A percentile compares a stretch with the other conserved stretches of the same genome.
These are phyloP conservation scores for Curvularia eragrostidis DNA, from an alignment of 2,329 filamentous ascomycete species.

Conservation along the genomic window DNA sequence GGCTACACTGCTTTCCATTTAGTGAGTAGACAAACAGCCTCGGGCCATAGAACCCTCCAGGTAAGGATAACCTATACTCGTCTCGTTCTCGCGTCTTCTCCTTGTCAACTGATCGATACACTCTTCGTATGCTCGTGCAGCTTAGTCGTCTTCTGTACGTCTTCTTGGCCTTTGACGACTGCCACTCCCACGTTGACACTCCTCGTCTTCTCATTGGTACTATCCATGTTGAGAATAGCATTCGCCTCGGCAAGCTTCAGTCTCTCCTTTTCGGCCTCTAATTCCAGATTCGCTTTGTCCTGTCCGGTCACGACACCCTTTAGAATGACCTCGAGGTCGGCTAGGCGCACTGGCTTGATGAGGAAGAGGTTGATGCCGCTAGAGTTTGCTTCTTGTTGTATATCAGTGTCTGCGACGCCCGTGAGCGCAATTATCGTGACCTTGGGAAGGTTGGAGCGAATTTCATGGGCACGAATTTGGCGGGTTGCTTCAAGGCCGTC, in stretches of 20 bases:
- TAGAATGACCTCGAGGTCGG: conserved; percentile 52
- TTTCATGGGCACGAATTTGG: conserved; percentile 55
- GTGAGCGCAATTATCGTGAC: conserved; percentile 62
- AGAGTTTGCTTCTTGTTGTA: conserved; percentile 59
- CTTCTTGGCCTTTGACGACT: conserved; percentile 10
- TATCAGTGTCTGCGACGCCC: conserved; percentile 59
- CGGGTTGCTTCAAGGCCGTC: conserved; percentile 51
- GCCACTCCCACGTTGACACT: conserved; percentile 15
- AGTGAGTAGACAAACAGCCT: background rate
- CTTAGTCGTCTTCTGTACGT: conserved; percentile 3
- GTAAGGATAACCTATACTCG: background rate
- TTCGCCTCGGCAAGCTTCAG: conserved; percentile 8
- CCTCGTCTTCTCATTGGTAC: background rate
- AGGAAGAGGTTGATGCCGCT: conserved; percentile 63
- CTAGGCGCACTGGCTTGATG: conserved; percentile 60
- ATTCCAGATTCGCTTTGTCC: conserved; percentile 31
- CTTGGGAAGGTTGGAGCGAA: conserved; percentile 49
- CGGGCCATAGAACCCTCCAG: too few relatives aligned
- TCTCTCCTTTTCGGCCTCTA: conserved; percentile 19
- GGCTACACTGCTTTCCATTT: background rate
- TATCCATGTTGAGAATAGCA: conserved; percentile 9
- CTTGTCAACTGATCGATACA: conserved; percentile 7
- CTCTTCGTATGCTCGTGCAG: conserved; percentile 12
- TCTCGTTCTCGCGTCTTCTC: too few relatives aligned
- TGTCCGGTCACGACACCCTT: conserved; percentile 44